A percentile compares a stretch with the other conserved stretches of the same genome.
phyloP scores from a whole-genome alignment of 345 rosid species.

The Hevea brasiliensis region DNA sequence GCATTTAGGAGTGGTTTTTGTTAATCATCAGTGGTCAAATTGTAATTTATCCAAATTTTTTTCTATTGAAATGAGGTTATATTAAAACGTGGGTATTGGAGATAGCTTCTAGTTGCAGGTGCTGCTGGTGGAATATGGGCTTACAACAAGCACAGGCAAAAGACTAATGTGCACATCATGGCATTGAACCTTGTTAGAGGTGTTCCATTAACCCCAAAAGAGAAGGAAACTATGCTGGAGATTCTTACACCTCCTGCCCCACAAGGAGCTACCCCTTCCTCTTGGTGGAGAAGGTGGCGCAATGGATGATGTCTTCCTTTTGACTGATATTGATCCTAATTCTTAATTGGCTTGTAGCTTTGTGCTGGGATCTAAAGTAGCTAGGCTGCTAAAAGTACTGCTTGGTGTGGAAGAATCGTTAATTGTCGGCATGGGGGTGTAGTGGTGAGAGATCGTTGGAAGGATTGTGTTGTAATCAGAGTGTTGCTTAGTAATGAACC shows the following conservation, averaged over 20 bases:
- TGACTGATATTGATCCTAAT: not conserved
- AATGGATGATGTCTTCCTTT: slow-evolving; percentile 21
- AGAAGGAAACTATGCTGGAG: slow-evolving; percentile 85
- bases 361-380: not conserved
- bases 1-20: too few relatives aligned
- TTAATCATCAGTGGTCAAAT: too few relatives aligned
- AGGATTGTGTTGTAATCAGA: too few relatives aligned
- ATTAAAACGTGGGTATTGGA: slow-evolving; percentile 9
- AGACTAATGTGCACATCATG: slow-evolving; percentile 78
- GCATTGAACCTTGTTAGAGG: slow-evolving; percentile 82
- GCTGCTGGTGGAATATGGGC: slow-evolving; percentile 73
- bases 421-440: too few relatives aligned
- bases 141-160: slow-evolving; percentile 67
- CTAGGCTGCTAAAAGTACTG: not conserved
- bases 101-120: slow-evolving; percentile 62
- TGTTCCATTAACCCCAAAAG: slow-evolving; percentile 74
- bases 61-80: slow-evolving; percentile 28
- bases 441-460: too few relatives aligned
- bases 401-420: too few relatives aligned
- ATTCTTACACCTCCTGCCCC: slow-evolving; percentile 81
- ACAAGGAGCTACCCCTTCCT: slow-evolving; percentile 31
- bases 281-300: slow-evolving; percentile 59
- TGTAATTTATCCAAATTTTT: too few relatives aligned
- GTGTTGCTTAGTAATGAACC: too few relatives aligned
- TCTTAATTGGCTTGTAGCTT: not conserved